phyloP scores from a whole-genome alignment of 352 stramenopile species.

The Pythium myriotylum region DNA sequence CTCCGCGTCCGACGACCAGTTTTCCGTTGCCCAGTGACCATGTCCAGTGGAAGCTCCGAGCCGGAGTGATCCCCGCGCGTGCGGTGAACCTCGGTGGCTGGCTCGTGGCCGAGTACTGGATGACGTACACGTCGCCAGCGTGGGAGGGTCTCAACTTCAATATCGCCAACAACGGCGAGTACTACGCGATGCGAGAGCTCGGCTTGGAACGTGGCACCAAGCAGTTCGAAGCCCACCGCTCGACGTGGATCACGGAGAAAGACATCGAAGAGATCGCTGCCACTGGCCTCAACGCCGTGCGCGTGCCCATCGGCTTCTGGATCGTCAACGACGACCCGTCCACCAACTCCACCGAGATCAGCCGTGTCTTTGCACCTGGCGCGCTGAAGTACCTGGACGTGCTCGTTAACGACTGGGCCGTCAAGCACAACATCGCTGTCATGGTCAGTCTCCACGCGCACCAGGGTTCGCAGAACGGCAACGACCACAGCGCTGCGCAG shows the following conservation, averaged over 20 bases:
- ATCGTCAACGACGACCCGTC: constrained; percentile 37
- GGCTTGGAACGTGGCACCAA: constrained; percentile 16
- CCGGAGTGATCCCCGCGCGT: constrained; percentile 22
- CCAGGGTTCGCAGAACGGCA: constrained; percentile 58
- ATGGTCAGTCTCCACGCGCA: constrained; percentile 61
- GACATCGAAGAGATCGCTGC: constrained; percentile 47
- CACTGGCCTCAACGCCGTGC: constrained; percentile 33
- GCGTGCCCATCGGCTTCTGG: constrained; percentile 53
- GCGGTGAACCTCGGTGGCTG: constrained; percentile 65
- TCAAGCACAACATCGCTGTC: constrained; percentile 57
- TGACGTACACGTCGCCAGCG: constrained; percentile 53
- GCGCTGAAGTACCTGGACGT: constrained; percentile 52
- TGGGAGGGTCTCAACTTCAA: constrained; percentile 44
- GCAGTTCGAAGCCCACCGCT: constrained; percentile 50
- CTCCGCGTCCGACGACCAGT: not conserved
- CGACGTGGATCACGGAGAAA: constrained; percentile 50
- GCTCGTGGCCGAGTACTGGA: constrained; percentile 45
- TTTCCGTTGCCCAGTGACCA: constrained; percentile 5
- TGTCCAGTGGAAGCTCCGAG: constrained; percentile 27
- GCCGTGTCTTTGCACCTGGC: constrained; percentile 23
- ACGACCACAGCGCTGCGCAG: constrained; percentile 45
- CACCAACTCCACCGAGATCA: not conserved
- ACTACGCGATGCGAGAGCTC: constrained; percentile 21
- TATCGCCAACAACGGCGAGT: not conserved
- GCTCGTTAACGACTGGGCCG: constrained; percentile 53